Evolutionary conservation across 1,139 yeast genomes (phyloP).

Genomic region (Pichia sp.): DNA sequence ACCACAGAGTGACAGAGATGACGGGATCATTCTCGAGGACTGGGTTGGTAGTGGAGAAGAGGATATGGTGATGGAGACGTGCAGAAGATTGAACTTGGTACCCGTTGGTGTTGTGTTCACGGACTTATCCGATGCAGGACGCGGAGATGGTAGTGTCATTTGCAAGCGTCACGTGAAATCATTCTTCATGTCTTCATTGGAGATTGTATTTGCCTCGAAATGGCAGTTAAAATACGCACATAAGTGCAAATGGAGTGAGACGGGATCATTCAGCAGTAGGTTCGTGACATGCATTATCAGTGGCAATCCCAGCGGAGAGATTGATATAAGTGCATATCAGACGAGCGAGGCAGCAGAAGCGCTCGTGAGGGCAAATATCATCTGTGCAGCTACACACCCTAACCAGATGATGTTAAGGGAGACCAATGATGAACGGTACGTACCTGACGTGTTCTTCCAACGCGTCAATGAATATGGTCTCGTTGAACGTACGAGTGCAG

Average conservation of each 20-base stretch:
- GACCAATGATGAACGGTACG: constrained; percentile 45
- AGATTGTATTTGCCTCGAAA: constrained; percentile 77
- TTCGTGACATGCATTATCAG: constrained; percentile 90
- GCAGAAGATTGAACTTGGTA: constrained; percentile 52
- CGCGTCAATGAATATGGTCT: constrained; percentile 83
- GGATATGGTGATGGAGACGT: constrained; percentile 42
- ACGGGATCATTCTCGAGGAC: constrained; percentile 65
- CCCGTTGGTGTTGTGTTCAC: constrained; percentile 85
- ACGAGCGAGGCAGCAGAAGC: constrained; percentile 87
- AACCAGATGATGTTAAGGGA: constrained; percentile 44
- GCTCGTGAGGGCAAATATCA: constrained; percentile 75
- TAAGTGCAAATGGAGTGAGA: constrained; percentile 49
- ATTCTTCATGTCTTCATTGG: constrained; percentile 80
- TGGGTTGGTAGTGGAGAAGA: constrained; percentile 48
- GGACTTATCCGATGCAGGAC: constrained; percentile 83
- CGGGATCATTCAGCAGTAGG: constrained; percentile 75
- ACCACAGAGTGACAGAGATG: constrained; percentile 79
- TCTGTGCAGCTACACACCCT: constrained; percentile 87
- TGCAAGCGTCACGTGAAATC: constrained; percentile 93
- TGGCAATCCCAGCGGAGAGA: constrained; percentile 81
- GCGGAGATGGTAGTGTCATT: constrained; percentile 79
- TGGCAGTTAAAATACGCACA: constrained; percentile 68
- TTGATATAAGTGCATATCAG: constrained; percentile 88
- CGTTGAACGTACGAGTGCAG: constrained; percentile 82
- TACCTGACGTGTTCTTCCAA: constrained; percentile 88